These are phyloP conservation scores for Atractiella rhizophila DNA, from an alignment of 768 basidiomycete species.

Conservation along the genomic window DNA sequence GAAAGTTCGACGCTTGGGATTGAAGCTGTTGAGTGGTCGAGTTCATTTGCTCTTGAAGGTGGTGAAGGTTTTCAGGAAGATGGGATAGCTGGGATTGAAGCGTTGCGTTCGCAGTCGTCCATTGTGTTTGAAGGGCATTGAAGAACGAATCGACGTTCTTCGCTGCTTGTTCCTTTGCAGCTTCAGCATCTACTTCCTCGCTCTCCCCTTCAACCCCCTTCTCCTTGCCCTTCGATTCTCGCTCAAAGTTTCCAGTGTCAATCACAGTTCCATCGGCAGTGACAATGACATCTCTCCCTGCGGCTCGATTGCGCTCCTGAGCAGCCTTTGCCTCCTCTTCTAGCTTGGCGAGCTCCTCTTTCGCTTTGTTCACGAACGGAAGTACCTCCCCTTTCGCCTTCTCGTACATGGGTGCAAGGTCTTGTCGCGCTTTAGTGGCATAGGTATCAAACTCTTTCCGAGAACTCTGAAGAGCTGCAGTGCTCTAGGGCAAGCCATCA, in stretches of 20 bases:
- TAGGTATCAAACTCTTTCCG: slow-evolving; percentile 5
- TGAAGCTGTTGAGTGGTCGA: no score
- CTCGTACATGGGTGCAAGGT: slow-evolving; percentile 6
- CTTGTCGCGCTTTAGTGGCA: slow-evolving; percentile 1
- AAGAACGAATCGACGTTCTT: slow-evolving; percentile 13
- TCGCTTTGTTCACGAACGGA: background rate
- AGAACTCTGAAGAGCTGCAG: background rate
- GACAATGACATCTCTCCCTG: no score
- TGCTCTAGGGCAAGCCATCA: background rate
- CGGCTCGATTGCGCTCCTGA: slow-evolving; percentile 1
- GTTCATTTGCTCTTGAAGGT: slow-evolving; percentile 6
- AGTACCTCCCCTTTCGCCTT: slow-evolving; percentile 10
- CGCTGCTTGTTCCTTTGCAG: no score
- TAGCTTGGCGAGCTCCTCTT: slow-evolving; percentile 5
- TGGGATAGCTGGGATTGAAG: slow-evolving; percentile 10
- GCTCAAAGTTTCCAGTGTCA: no score
- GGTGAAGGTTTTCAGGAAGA: slow-evolving; percentile 7
- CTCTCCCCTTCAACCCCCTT: no score
- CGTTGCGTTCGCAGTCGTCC: no score
- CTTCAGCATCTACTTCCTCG: no score
- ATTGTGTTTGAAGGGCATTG: slow-evolving; percentile 1
- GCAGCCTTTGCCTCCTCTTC: slow-evolving; percentile 5
- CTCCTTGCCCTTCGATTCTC: no score
- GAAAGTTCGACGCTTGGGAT: no score
- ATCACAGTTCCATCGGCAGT: no score